Base-by-base conservation (phyloP, 2,329 filamentous ascomycete genomes). In the Colletotrichum higginsianum region DNA sequence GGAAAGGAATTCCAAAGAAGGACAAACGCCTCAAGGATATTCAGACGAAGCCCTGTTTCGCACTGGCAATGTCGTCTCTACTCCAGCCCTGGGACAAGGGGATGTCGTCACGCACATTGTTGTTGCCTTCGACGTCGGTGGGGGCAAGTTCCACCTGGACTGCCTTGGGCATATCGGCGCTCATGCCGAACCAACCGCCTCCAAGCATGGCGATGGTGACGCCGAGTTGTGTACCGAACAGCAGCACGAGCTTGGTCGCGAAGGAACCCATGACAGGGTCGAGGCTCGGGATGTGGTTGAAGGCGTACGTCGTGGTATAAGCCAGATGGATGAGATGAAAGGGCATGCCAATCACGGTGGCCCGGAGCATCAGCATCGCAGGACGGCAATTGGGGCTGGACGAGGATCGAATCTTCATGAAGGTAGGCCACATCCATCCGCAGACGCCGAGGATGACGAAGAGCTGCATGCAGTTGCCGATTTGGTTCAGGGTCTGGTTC, bases 251-350 rank as follows among this genome's bases (percentile, higher is more conserved):
- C n/a, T 73, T 72, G 21, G 74, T 74, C 1, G 72, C 69, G 40
- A 77, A 77, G 42, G 62, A 73, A 11, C 75, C 75, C 61, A 73
- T 74, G 16, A 76, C 67, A 1, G 76, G 76, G 53, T 76, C 75
- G 6, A 76, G 72, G 18, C 68, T 68, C 13, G 67, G 40, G 12
- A 74, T 55, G 11, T 53, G 66, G 30, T 64, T 55, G 58, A 77
- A 76, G n/a, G 76, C 72, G 58, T 75, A 77, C 5, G 74, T 76
- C n/a, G 74, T 73, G 58, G 73, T 75, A 58, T 77, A 75, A 1
- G 67, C 58, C 15, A 77, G 49, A 18, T 76, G 73, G 2, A 76
- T 64, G 4, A 76, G 63, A 46, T 77, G 75, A 56, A 76, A 75
- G 5, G 76, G 75, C 73, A 77, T 67, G 47, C 67, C 72, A 40